phyloP scores from a whole-genome alignment of 257 asterid species.

The Rubia yunnanensis region DNA sequence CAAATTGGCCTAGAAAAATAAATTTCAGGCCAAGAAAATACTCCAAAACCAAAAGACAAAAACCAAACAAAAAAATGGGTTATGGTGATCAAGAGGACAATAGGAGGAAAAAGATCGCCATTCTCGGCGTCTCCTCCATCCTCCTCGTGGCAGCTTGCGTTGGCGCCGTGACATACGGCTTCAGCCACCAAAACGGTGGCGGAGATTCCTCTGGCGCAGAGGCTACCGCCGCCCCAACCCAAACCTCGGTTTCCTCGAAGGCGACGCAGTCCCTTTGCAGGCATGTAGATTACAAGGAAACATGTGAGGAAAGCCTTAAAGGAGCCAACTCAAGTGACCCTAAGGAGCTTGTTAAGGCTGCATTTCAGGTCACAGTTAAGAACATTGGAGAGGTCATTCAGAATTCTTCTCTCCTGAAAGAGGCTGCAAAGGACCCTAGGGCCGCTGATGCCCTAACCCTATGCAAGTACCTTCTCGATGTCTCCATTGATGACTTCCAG shows the following conservation, averaged over 20 bases:
- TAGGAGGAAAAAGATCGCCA: constrained; percentile 17
- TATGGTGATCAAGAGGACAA: constrained; percentile 1
- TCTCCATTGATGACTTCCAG: constrained; percentile 45
- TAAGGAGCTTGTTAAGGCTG: constrained; percentile 39
- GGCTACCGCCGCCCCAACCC: neutral
- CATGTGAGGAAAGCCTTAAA: constrained; percentile 42
- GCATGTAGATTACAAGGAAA: constrained; percentile 48
- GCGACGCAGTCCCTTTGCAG: constrained; percentile 41
- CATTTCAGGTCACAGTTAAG: constrained; percentile 27
- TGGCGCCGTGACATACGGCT: constrained; percentile 26
- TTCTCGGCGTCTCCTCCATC: constrained; percentile 33
- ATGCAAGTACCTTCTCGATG: constrained; percentile 42
- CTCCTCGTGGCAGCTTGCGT: constrained; percentile 48
- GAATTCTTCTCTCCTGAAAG: constrained; percentile 29
- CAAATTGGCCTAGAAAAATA: neutral
- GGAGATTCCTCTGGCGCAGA: neutral
- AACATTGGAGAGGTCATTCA: constrained; percentile 29
- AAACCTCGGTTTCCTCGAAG: constrained; percentile 16
- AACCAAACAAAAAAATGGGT: constrained; percentile 12
- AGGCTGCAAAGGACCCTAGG: constrained; percentile 39
- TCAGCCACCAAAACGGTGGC: neutral
- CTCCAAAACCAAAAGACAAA: neutral
- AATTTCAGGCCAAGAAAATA: neutral
- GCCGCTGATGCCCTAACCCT: constrained; percentile 36
- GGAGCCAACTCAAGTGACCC: constrained; percentile 46